Evolutionary conservation across 2,329 filamentous ascomycete species (phyloP), one percentile per base, ranked within the genome.

Genomic region (Hirsutella rhossiliensis): DNA sequence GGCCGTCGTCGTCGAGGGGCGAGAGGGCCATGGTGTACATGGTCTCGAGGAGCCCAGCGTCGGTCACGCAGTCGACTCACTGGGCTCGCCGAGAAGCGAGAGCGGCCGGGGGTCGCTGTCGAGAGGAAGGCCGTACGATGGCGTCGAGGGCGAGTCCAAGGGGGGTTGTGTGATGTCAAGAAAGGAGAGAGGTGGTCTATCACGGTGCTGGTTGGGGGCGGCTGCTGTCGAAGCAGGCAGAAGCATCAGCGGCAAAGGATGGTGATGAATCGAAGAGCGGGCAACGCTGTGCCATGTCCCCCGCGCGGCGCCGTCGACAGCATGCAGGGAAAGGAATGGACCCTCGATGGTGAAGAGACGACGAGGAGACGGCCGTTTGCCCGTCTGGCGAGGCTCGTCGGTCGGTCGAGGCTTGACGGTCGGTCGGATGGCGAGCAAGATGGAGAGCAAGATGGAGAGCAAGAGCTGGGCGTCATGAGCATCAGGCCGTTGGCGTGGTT

Each of bases 21-120:
- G 48, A 40, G 17, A 49, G 31, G 43, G 48, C 47, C 49, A 56
- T 54, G 31, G 50, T 34, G 43, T 49, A 47, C 54, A 56, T 54
- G 32, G 19, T 38, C 37, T 32, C 38, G 32, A 39, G 42, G 47
- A 51, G 51, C 50, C 50, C 52, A 52, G 51, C 46, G 47, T 45
- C 47, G 44, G 20, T 34, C 28, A 41, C 42, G 20, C 39, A n/a
- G 28, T 41, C 44, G 37, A 42, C 29, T 38, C 39, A 28, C 43
- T 38, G 39, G 43, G 43, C 39, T 42, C 43, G 32, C 17, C 27
- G 40, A 38, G 18, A 5, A 36, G 17, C 15, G 17, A 13, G 34
- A 23, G 23, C 23, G 23, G 23, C 23, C 7, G 13, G 13, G 34
- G 37, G 28, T 6, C 37, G 20, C 28, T 28, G 38, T 15, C 37